Percentiles rank a stretch among this genome's conserved stretches.
These are phyloP conservation scores for Phytopythium oedochilum DNA, from an alignment of 352 stramenopile species.

Conservation along the genomic window DNA sequence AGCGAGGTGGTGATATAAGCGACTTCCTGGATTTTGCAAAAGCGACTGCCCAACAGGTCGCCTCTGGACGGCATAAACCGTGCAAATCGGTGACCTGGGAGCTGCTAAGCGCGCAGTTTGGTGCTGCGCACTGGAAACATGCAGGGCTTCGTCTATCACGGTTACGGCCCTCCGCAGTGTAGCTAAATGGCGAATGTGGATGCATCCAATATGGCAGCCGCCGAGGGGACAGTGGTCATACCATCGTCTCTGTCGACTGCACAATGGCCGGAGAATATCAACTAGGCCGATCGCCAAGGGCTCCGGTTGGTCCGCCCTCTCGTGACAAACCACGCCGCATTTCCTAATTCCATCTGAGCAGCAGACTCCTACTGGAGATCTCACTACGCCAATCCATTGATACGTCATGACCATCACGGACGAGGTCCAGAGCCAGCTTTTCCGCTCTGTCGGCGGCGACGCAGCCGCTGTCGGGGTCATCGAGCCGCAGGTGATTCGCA, in stretches of 20 bases:
- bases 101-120: neutral
- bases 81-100: too few species aligned
- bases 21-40: too few species aligned
- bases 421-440: conserved; percentile 25
- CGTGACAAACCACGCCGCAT: neutral
- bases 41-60: too few species aligned
- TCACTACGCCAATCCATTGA: neutral
- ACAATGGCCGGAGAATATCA: neutral
- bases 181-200: too few species aligned
- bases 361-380: neutral
- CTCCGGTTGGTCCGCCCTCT: neutral
- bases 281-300: neutral
- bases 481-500: conserved; percentile 16
- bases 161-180: too few species aligned
- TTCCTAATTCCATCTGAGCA: conserved; percentile 1
- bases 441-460: conserved; percentile 6
- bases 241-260: too few species aligned
- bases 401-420: conserved; percentile 23
- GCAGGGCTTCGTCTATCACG: too few species aligned
- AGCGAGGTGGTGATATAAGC: too few species aligned
- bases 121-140: neutral
- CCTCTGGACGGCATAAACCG: too few species aligned
- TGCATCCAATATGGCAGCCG: too few species aligned
- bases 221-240: too few species aligned
- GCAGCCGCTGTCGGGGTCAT: neutral